phyloP scores from a whole-genome alignment of 352 stramenopile genomes.

The Pythium periplocum region DNA sequence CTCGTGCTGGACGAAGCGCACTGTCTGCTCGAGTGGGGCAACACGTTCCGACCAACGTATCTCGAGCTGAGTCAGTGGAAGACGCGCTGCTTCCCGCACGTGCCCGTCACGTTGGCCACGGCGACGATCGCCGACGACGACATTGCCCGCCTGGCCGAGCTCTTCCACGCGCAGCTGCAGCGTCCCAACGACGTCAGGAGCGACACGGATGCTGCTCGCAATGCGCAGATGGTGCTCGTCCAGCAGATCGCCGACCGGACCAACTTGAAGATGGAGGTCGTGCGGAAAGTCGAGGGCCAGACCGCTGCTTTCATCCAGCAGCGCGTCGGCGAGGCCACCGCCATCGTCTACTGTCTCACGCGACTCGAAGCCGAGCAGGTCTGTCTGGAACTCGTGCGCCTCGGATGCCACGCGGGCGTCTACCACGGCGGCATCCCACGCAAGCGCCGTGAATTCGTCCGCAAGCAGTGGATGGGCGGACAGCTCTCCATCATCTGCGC shows the following conservation, averaged over 20 bases:
- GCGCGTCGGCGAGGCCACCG: conserved; percentile 24
- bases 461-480: conserved; percentile 74
- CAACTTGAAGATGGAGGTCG: conserved; percentile 58
- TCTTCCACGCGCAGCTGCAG: conserved; percentile 44
- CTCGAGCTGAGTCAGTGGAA: conserved; percentile 60
- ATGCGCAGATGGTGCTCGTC: conserved; percentile 42
- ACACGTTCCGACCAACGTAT: conserved; percentile 68
- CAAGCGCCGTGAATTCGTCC: conserved; percentile 62
- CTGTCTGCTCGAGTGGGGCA: conserved; percentile 77
- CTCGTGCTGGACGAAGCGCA: conserved; percentile 79
- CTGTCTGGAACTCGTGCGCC: conserved; percentile 42
- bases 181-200: neutral
- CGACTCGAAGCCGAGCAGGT: conserved; percentile 56
- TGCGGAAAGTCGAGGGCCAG: conserved; percentile 29
- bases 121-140: conserved; percentile 63
- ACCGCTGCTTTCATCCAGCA: conserved; percentile 24
- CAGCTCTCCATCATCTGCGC: conserved; percentile 71
- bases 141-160: conserved; percentile 37
- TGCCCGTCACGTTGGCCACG: conserved; percentile 70
- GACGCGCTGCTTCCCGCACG: conserved; percentile 27
- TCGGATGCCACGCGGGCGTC: conserved; percentile 49
- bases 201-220: neutral
- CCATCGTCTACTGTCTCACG: conserved; percentile 79
- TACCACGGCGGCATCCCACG: conserved; percentile 62
- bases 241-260: conserved; percentile 59